Base-by-base conservation (phyloP, 441 rosid species). In the Daphne laureola region DNA sequence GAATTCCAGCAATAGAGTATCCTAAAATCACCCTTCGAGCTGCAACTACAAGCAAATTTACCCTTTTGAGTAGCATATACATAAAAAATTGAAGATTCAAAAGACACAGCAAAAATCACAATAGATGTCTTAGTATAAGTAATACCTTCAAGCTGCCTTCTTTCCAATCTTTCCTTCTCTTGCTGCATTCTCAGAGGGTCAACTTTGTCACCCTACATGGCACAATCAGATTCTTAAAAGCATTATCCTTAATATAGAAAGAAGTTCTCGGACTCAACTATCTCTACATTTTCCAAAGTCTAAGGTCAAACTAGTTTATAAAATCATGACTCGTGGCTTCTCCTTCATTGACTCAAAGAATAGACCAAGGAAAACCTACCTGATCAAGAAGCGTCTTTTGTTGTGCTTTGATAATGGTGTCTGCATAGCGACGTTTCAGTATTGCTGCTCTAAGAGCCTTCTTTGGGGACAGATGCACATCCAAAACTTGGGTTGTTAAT, bases 381-480 rank as follows among this genome's bases (percentile, higher is more conserved):
- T 81, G 67, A 59, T 73, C 80, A 40, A 76, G 77, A 17, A 76
- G 72, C 35, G 86, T 76, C 83, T 72, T 84, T 51, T 82, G 84
- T 59, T 77, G 71, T 14, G 96, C 92, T 79, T 73, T 86, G 50
- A 81, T 44, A 42, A 92, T 88, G 31, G 90, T 81, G 40, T 72
- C 87, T 9, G 96, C 98, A 68, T 84, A 92, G 36, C 94, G 91
- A n/a, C 53, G 69, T 72, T 75, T 92, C 46, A 88, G 53, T 35
- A 73, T 75, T 42, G 90, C 96, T 72, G 86, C 93, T 27, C 96
- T 92, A 11, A 87, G 80, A 54, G 88, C 95, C 67, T 78, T 90
- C 36, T 71, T 62, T 9, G 98, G 88, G 26, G 96, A 84, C 64
- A 86, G 49, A 43, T 62, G 89, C 11, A 60, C 62, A 54, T 69